phyloP scores from a whole-genome alignment of 495 filamentous ascomycete genomes.

The Xylaria curta region DNA sequence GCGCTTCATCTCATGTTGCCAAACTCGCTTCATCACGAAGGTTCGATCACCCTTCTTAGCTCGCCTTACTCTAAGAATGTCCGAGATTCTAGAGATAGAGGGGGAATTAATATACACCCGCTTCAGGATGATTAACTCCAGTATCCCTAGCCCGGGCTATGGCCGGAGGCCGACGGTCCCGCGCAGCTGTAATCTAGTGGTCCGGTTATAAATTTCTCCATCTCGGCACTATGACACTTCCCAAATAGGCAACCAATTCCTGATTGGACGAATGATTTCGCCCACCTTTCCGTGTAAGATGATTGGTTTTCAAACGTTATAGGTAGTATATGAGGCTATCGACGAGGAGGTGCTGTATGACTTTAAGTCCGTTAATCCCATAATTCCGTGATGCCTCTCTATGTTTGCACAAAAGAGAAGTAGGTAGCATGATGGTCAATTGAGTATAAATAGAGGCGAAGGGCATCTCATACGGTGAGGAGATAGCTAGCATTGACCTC shows the following conservation, averaged over 20 bases:
- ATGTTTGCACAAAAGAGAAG: neutral
- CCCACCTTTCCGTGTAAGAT: constrained; percentile 23
- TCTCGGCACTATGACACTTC: neutral
- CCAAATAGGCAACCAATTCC: constrained; percentile 20
- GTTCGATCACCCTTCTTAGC: neutral
- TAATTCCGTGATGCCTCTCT: constrained; percentile 6
- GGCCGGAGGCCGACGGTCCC: constrained; percentile 5
- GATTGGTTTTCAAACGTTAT: neutral
- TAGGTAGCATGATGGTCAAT: neutral
- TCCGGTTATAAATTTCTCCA: neutral
- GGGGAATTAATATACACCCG: neutral
- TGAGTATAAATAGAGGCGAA: constrained; percentile 18
- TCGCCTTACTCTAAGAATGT: neutral
- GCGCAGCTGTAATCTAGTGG: neutral
- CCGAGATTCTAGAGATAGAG: neutral
- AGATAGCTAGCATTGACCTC: neutral
- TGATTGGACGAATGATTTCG: neutral
- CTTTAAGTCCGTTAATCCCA: constrained; percentile 23
- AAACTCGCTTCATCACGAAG: neutral
- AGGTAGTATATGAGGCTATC: neutral
- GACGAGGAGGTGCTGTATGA: neutral
- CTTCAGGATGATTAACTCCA: neutral
- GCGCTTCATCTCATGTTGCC: neutral
- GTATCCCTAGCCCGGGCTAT: neutral
- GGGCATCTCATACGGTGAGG: neutral